Evolutionary conservation across 305 asterid genomes (phyloP).

Genomic region (Andrographis paniculata): DNA sequence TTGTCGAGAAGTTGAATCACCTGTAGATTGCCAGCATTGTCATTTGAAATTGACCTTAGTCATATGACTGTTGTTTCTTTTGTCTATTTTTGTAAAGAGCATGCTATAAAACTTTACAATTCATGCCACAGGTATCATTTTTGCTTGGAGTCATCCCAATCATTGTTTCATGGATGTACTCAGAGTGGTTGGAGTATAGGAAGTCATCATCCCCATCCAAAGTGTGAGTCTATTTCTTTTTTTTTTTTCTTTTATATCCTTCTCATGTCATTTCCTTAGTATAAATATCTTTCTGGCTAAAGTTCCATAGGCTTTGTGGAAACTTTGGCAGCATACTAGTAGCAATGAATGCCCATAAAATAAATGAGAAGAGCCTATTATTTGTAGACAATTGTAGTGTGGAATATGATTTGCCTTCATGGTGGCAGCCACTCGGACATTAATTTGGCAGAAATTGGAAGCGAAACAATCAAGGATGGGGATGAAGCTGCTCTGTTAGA

Average conservation of each 20-base stretch:
- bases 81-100: constrained; percentile 8
- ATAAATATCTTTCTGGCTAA: neutral
- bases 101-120: constrained; percentile 12
- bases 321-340: neutral
- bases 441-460: constrained; percentile 58
- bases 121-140: constrained; percentile 71
- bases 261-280: constrained; percentile 4
- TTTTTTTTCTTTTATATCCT: neutral
- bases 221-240: constrained; percentile 43
- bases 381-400: neutral
- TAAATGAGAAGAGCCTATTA: no score
- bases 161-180: constrained; percentile 67
- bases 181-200: constrained; percentile 76
- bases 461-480: constrained; percentile 59
- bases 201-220: constrained; percentile 51
- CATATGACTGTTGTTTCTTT: constrained; percentile 3
- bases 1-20: constrained; percentile 4
- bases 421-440: constrained; percentile 75
- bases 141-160: constrained; percentile 78
- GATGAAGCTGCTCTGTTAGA: constrained; percentile 72
- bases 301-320: constrained; percentile 5
- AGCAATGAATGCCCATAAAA: no score
- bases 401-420: constrained; percentile 12
- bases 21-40: constrained; percentile 7
- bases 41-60: constrained; percentile 6